Percentiles rank a stretch among this genome's conserved stretches.
Evolutionary conservation across 768 basidiomycete species (phyloP).

Genomic region (Mycena venus): DNA sequence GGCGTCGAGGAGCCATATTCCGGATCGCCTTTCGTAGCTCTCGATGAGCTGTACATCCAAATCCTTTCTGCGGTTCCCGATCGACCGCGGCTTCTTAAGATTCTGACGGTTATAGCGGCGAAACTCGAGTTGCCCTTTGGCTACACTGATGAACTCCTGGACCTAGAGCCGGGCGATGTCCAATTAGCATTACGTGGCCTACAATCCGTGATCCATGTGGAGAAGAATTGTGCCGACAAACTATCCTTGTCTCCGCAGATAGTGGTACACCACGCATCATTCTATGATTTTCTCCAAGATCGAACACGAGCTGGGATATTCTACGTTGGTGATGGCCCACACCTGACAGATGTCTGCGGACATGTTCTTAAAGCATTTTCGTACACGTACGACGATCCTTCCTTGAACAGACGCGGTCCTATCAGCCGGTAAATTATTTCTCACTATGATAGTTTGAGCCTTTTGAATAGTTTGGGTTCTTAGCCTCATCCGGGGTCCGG

Average conservation of each 20-base stretch:
- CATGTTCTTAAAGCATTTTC: neutral
- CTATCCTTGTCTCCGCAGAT: neutral
- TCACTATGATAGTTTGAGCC: too few relatives aligned
- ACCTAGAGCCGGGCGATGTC: neutral
- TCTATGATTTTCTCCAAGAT: neutral
- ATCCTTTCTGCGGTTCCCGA: neutral
- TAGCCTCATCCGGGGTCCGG: too few relatives aligned
- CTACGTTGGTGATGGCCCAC: neutral
- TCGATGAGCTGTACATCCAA: neutral
- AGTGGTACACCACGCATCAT: neutral
- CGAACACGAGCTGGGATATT: neutral
- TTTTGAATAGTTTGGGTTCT: too few relatives aligned
- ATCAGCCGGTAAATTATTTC: too few relatives aligned
- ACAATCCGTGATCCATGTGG: too few relatives aligned
- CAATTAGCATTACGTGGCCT: neutral
- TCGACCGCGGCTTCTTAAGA: neutral
- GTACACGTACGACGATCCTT: too few relatives aligned
- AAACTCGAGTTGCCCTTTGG: neutral
- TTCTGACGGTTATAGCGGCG: neutral
- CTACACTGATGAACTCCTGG: neutral
- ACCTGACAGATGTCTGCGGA: neutral
- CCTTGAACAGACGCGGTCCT: too few relatives aligned
- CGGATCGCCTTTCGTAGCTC: neutral
- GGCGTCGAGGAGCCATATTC: neutral
- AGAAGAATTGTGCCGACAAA: too few relatives aligned